Evolutionary conservation across 148 eudicot genomes (phyloP), one percentile per base, ranked within the genome.

Genomic region (Dianthus caryophyllus): DNA sequence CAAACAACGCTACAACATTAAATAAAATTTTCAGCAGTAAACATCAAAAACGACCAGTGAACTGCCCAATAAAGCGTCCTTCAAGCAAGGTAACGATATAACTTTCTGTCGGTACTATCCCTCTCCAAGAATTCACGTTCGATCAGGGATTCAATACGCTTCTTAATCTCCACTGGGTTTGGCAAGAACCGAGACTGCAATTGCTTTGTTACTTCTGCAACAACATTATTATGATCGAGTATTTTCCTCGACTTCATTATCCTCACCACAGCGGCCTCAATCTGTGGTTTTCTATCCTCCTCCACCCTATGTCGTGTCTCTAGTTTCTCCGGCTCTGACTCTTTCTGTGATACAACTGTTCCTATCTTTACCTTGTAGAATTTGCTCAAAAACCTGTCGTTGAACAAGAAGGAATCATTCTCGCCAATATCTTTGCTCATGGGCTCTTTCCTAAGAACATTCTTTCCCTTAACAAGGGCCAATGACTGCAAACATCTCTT

Each of bases 61-160:
- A 53, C 44, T 64, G 78, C 7, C 4, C 70, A 48, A 71, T 50
- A 41, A 65, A 70, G 20, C 47, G 41, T 73, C 59, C 71, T 48
- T 84, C 78, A 85, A 66, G 96, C 92, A 22, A 89, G 85, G 75
- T 89, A 89, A 24, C 92, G 85, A 49, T 89, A 89, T 64, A 83
- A 71, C 68, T 75, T 63, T 68, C 92, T 81, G 64, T 89, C 92
- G 0, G 65, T 52, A 41, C 53, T 80, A 73, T 89, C 96, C 70
- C 96, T 83, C 74, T 89, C 91, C 83, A 89, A 83, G 82, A 86
- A 89, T 33, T 89, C 96, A 17, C 96, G 82, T 74, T 89, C 96
- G 2, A 87, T 89, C 27, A 89, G 86, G 20, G 91, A 84, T 64
- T 85, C 88, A 1, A 88, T 82, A n/a, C 91, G 79, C 75, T 88